These are phyloP conservation scores for Priceomyces melissophilus DNA, from an alignment of 805 yeast genomes.

Conservation along the genomic window DNA sequence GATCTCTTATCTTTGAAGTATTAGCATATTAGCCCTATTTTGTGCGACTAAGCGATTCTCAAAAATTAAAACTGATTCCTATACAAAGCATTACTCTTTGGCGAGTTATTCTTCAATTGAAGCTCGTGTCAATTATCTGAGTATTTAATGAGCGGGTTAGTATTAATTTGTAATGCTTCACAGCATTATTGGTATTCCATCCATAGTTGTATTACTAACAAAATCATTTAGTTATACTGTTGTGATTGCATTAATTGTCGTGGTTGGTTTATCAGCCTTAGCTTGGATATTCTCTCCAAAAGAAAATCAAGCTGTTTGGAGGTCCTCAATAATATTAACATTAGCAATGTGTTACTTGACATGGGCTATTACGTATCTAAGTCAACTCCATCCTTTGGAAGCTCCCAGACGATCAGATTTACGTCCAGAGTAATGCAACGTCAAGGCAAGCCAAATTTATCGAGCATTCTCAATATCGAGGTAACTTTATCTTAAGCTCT, in stretches of 20 bases:
- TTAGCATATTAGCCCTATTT: neutral
- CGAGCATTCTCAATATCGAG: too few species aligned
- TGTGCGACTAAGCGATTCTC: neutral
- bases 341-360: slow-evolving; percentile 75
- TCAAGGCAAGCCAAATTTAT: too few species aligned
- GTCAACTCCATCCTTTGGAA: slow-evolving; percentile 87
- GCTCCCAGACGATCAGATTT: slow-evolving; percentile 87
- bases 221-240: slow-evolving; percentile 58
- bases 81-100: neutral
- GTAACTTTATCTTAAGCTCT: too few species aligned
- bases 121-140: too few species aligned
- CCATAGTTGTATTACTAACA: slow-evolving; percentile 11
- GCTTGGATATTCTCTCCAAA: slow-evolving; percentile 88
- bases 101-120: neutral
- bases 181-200: too few species aligned
- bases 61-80: slow-evolving; percentile 1
- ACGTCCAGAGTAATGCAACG: slow-evolving; percentile 61
- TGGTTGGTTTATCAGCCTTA: slow-evolving; percentile 54
- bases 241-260: slow-evolving; percentile 57
- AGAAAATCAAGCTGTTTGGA: slow-evolving; percentile 52
- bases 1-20: neutral
- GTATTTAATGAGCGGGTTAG: too few species aligned
- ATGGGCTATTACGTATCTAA: slow-evolving; percentile 91
- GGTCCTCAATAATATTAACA: slow-evolving; percentile 54
- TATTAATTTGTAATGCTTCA: too few species aligned